Evolutionary conservation across 768 basidiomycete genomes (phyloP).

Genomic region (Tubosaeta brunneosetosa): DNA sequence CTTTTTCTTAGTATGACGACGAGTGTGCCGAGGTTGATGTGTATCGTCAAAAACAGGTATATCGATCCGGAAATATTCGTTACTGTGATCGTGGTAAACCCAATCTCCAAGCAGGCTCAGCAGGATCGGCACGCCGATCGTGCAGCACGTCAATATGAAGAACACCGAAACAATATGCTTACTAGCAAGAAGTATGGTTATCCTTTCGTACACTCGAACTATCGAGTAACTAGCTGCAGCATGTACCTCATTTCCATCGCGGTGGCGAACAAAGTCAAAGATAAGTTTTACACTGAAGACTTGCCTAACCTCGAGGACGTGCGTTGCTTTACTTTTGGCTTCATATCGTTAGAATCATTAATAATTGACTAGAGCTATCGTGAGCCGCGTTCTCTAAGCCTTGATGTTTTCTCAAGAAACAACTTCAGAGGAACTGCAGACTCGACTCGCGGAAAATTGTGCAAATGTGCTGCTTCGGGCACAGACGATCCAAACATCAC

Average conservation of each 20-base stretch:
- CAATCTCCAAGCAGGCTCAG: slow-evolving; percentile 42
- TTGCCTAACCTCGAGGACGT: slow-evolving; percentile 71
- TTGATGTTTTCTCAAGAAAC: background rate
- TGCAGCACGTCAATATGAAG: slow-evolving; percentile 67
- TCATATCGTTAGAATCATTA: slow-evolving; percentile 6
- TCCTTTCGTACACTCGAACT: background rate
- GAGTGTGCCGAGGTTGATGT: slow-evolving; percentile 70
- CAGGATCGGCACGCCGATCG: slow-evolving; percentile 78
- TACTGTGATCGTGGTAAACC: slow-evolving; percentile 2
- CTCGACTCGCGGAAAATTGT: slow-evolving; percentile 53
- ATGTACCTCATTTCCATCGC: slow-evolving; percentile 67
- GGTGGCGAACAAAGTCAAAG: slow-evolving; percentile 64
- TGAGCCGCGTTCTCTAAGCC: slow-evolving; percentile 26
- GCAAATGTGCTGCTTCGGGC: slow-evolving; percentile 52
- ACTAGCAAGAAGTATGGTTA: slow-evolving; percentile 70
- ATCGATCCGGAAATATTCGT: background rate
- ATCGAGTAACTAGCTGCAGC: slow-evolving; percentile 32
- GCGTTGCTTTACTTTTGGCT: slow-evolving; percentile 26
- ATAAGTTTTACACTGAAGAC: slow-evolving; percentile 66
- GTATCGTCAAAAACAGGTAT: slow-evolving; percentile 74
- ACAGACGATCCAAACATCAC: slow-evolving; percentile 52
- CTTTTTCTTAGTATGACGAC: slow-evolving; percentile 60
- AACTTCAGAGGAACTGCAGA: slow-evolving; percentile 64
- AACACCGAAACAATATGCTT: slow-evolving; percentile 72
- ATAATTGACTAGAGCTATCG: slow-evolving; percentile 61